A percentile compares a stretch with the other conserved stretches of the same genome.
Evolutionary conservation across 176 grass and related monocot species (phyloP).

Genomic region (Lolium rigidum): DNA sequence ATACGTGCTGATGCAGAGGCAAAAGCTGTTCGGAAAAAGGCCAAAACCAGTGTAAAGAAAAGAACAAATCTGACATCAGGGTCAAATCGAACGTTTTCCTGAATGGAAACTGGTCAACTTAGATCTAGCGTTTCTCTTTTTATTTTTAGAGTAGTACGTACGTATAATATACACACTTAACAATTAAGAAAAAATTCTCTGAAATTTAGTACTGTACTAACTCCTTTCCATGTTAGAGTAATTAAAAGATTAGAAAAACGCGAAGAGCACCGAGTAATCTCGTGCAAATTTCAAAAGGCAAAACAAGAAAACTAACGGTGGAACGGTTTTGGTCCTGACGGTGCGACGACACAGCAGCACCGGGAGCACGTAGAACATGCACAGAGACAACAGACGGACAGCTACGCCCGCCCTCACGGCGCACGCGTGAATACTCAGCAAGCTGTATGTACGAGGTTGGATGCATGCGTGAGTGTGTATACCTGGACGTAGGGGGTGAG

Average conservation of each 20-base stretch:
- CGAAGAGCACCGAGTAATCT: neutral
- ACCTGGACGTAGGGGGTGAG: constrained; percentile 98
- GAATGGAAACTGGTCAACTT: neutral
- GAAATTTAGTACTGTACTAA: neutral
- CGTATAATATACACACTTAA: neutral
- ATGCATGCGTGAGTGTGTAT: neutral
- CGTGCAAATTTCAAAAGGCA: neutral
- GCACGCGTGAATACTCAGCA: neutral
- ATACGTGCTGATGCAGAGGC: neutral
- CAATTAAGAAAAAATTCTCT: neutral
- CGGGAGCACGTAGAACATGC: neutral
- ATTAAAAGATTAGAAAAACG: too few relatives aligned
- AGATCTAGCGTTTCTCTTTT: neutral
- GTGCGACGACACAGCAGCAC: constrained; percentile 22
- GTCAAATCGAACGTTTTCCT: constrained; percentile 19
- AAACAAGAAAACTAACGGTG: neutral
- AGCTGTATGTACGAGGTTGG: neutral
- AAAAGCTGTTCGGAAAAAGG: neutral
- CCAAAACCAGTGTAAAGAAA: neutral
- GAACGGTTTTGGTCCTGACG: neutral
- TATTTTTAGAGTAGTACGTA: neutral
- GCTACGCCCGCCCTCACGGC: neutral
- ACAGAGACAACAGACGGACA: too few relatives aligned
- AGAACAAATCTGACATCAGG: neutral
- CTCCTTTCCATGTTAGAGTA: too few relatives aligned